Percentiles rank a stretch among this genome's conserved stretches.
Conservation (phyloP, 208 protist genomes). For the Endotrypanum monterogeii region DNA sequence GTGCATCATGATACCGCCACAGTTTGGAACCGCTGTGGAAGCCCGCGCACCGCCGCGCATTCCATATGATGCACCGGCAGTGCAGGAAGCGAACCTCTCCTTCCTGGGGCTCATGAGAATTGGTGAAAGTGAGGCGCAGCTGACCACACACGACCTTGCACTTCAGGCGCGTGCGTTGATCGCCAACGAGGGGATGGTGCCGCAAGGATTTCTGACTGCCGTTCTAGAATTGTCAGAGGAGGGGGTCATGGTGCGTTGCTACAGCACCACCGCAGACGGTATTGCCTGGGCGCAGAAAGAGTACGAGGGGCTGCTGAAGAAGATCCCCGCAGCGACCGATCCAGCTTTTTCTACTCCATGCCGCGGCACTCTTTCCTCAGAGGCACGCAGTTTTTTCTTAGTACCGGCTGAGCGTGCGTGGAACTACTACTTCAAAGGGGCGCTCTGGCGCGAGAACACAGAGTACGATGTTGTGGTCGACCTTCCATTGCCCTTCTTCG, state of each 20-base stretch:
- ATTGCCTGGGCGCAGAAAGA: conserved; percentile 72
- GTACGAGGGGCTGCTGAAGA: conserved; percentile 55
- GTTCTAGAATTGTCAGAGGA: conserved; percentile 67
- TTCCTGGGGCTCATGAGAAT: conserved; percentile 81
- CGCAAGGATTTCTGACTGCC: conserved; percentile 36
- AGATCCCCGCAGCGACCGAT: conserved; percentile 52
- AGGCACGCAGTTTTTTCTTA: conserved; percentile 78
- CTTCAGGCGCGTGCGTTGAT: conserved; percentile 74
- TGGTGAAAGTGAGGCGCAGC: conserved; percentile 59
- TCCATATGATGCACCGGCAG: conserved; percentile 53
- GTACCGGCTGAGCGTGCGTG: conserved; percentile 71
- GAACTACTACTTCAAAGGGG: conserved; percentile 90
- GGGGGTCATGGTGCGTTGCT: conserved; percentile 75
- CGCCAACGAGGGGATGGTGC: conserved; percentile 63
- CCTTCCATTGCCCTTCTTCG: conserved; percentile 73
- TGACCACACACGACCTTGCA: conserved; percentile 83
- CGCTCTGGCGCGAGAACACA: conserved; percentile 71
- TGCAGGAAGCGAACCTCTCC: conserved; percentile 74
- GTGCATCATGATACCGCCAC: conserved; percentile 85
- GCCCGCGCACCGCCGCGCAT: conserved; percentile 67
- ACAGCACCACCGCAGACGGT: conserved; percentile 78
- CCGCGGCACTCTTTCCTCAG: conserved; percentile 64
- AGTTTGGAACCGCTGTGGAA: conserved; percentile 72
- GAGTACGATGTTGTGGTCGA: conserved; percentile 82
- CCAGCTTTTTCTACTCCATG: conserved; percentile 53